Conservation (phyloP, 2,329 filamentous ascomycete species). For the Fusarium sp. region DNA sequence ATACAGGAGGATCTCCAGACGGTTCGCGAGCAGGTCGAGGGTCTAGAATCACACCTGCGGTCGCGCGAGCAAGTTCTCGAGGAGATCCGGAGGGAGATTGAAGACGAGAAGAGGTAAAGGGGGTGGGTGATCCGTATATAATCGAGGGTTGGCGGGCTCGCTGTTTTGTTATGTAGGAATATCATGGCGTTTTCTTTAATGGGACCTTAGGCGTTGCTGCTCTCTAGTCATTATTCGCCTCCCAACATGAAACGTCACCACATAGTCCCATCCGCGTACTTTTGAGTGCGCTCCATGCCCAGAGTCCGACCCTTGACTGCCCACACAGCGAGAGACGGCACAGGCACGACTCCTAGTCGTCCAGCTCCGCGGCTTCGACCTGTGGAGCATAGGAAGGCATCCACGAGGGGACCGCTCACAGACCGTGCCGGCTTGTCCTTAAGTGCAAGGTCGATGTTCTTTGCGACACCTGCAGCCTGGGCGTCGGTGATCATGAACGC, state of each 20-base stretch:
- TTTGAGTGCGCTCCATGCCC: conserved; percentile 55
- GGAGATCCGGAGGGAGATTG: conserved; percentile 83
- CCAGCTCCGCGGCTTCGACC: conserved; percentile 63
- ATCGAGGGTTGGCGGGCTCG: conserved; percentile 19
- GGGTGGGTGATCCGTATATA: conserved; percentile 8
- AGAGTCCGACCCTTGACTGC: conserved; percentile 63
- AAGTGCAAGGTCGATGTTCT: conserved; percentile 63
- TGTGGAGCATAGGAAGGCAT: conserved; percentile 59
- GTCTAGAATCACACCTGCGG: conserved; percentile 83
- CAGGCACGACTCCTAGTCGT: conserved; percentile 57
- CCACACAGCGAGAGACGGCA: conserved; percentile 64
- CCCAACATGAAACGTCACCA: conserved; percentile 43
- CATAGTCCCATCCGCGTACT: conserved; percentile 60
- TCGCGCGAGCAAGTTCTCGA: conserved; percentile 80
- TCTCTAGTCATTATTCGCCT: conserved; percentile 1
- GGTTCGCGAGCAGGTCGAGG: conserved; percentile 94
- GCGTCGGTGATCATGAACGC: conserved; percentile 71
- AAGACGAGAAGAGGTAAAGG: conserved; percentile 78
- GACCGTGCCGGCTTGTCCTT: conserved; percentile 55
- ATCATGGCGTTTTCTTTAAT: conserved; percentile 42
- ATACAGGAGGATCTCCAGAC: conserved; percentile 87
- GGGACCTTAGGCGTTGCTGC: conserved; percentile 36
- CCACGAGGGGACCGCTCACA: conserved; percentile 60
- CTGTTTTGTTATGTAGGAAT: conserved; percentile 42
- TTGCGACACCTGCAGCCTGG: conserved; percentile 63